These are phyloP conservation scores for Periconia sp. DNA, from an alignment of 2,329 filamentous ascomycete species.

Conservation along the genomic window DNA sequence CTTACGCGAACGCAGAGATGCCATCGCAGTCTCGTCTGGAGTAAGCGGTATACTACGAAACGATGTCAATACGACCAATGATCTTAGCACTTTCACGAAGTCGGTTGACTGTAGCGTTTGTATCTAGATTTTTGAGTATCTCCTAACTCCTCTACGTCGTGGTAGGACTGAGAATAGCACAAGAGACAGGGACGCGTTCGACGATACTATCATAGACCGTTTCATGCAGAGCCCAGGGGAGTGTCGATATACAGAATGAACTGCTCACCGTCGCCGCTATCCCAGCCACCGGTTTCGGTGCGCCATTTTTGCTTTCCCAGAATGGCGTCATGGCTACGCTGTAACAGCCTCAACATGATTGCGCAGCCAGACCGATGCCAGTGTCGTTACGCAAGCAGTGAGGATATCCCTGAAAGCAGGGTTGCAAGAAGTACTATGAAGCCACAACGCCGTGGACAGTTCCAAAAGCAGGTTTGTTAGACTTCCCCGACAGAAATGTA, in stretches of 20 bases:
- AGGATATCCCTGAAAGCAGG: slow-evolving; percentile 61
- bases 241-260: neutral
- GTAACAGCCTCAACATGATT: slow-evolving; percentile 67
- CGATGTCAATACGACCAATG: neutral
- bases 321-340: slow-evolving; percentile 64
- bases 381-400: slow-evolving; percentile 53
- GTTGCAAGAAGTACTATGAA: slow-evolving; percentile 67
- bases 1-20: neutral
- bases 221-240: neutral
- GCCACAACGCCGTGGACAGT: slow-evolving; percentile 60
- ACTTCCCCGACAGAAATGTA: slow-evolving; percentile 62
- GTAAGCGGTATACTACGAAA: neutral
- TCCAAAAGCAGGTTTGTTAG: slow-evolving; percentile 56
- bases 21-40: neutral
- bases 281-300: neutral
- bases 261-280: neutral
- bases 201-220: neutral
- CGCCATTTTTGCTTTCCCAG: slow-evolving; percentile 64
- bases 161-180: neutral
- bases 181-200: neutral
- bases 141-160: neutral
- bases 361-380: neutral
- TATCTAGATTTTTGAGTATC: neutral
- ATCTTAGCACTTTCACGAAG: neutral
- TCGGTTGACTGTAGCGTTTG: neutral